Conservation (phyloP, 192 early-diverging fungal genomes). For the Gryganskiella cystojenkinii region DNA sequence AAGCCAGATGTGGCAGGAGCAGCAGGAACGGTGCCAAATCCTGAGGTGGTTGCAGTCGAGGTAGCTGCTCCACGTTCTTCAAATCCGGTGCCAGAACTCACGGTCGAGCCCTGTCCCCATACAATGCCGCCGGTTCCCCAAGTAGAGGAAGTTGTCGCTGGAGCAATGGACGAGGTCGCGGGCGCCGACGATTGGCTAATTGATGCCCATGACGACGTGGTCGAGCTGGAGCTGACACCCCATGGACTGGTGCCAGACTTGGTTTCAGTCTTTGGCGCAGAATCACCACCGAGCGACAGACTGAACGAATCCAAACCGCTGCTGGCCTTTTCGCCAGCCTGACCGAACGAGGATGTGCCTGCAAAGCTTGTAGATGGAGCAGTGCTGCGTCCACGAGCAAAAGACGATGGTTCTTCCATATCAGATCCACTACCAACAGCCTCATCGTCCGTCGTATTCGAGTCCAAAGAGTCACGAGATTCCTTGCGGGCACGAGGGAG, state of each 20-base stretch:
- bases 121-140: background rate
- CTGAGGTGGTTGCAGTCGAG: background rate
- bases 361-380: slow-evolving; percentile 10
- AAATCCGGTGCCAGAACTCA: background rate
- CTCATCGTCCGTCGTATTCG: slow-evolving; percentile 44
- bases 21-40: background rate
- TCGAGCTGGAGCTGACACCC: slow-evolving; percentile 33
- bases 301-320: slow-evolving; percentile 41
- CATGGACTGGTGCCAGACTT: slow-evolving; percentile 23
- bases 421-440: slow-evolving; percentile 15
- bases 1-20: slow-evolving; percentile 11
- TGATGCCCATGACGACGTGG: slow-evolving; percentile 37
- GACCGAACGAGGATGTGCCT: background rate
- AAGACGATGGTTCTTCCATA: slow-evolving; percentile 3
- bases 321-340: background rate
- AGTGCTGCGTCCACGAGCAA: slow-evolving; percentile 2
- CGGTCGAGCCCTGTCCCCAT: background rate
- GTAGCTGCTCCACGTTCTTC: slow-evolving; percentile 3
- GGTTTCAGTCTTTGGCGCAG: slow-evolving; percentile 4
- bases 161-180: background rate
- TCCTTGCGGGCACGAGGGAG: slow-evolving; percentile 24
- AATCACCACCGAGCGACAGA: slow-evolving; percentile 26
- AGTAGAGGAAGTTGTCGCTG: background rate
- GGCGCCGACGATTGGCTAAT: slow-evolving; percentile 19
- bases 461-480: slow-evolving; percentile 41